Base-by-base conservation (phyloP, 2,329 filamentous ascomycete species). In the Botrytis galanthina region DNA sequence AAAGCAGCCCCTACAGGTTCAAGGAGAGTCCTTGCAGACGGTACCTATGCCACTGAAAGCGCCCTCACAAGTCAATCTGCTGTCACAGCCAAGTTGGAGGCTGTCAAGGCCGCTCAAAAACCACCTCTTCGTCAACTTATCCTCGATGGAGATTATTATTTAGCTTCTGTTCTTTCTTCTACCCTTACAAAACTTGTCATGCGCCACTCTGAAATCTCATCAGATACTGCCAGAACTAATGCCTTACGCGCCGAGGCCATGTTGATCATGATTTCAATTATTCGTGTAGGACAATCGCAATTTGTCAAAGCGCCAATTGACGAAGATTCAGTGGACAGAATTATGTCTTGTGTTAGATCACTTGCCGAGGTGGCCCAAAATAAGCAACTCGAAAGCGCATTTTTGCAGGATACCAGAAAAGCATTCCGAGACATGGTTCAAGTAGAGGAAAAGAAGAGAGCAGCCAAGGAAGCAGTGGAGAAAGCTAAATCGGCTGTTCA, bases 261-360 rank as follows among this genome's bases (percentile, higher is more conserved):
- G 96, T 88, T 99, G 71, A 98, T 99, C 81, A 97, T 98, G 95
- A 97, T 99, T 79, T 98, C 96, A 8, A 97, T 99, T 78, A 94
- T 99, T 77, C 94, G 96, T 68, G 96, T 98, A 75, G 96, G 96
- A 59, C 96, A 99, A 84, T 98, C 95, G n/a, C 94, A 97, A 76
- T 99, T 99, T 78, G 96, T 97, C 81, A 98, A 98, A 85, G 92
- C 94, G 1, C 93, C 94, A 3, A 98, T 99, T 76, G 96, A 99
- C 76, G 96, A 99, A 82, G 96, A 99, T 82, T 98, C 96, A 0
- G 89, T 98, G n/a, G 96, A 99, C 82, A 91, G 96, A 79, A 95
- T 99, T 82, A 98, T 99, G 96, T 94, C 94, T 57, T 98, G 95
- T 81, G 93, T 99, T 46, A 91, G 95, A 75, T 96, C 94, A 12